Conservation (phyloP, 2,329 filamentous ascomycete species). For the Aureobasidium lini region DNA sequence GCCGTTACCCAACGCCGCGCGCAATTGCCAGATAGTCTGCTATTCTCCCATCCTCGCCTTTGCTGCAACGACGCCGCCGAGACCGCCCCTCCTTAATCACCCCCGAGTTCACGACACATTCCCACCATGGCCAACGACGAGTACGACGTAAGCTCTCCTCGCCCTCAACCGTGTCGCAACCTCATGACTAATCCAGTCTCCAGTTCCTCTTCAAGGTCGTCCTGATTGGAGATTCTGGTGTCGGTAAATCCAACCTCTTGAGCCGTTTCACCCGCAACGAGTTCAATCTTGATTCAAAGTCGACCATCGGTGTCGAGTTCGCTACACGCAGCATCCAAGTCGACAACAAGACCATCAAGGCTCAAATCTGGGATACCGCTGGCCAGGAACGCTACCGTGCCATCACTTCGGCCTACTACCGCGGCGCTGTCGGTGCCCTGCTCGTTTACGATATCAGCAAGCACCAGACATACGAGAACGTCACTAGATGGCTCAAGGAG, state of each 20-base stretch:
- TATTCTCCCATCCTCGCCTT: not conserved
- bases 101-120: constrained; percentile 3
- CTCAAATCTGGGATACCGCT: constrained; percentile 99
- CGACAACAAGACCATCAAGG: constrained; percentile 99
- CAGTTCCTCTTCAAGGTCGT: constrained; percentile 99
- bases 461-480: constrained; percentile 98
- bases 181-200: constrained; percentile 29
- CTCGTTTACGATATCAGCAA: constrained; percentile 99
- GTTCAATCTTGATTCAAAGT: constrained; percentile 99
- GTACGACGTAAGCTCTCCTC: constrained; percentile 76
- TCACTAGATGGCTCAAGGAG: constrained; percentile 98
- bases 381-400: constrained; percentile 98
- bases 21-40: not conserved
- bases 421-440: constrained; percentile 90
- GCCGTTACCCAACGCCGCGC: not conserved
- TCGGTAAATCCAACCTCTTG: constrained; percentile 99
- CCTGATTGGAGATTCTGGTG: constrained; percentile 96
- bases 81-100: constrained; percentile 11
- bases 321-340: constrained; percentile 98
- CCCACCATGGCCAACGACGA: constrained; percentile 95
- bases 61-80: not conserved
- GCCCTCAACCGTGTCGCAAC: constrained; percentile 14
- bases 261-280: constrained; percentile 99
- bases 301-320: constrained; percentile 98
- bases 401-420: constrained; percentile 98